Conservation (phyloP, 2,329 filamentous ascomycete species). For the Cucurbitaria berberidis region DNA sequence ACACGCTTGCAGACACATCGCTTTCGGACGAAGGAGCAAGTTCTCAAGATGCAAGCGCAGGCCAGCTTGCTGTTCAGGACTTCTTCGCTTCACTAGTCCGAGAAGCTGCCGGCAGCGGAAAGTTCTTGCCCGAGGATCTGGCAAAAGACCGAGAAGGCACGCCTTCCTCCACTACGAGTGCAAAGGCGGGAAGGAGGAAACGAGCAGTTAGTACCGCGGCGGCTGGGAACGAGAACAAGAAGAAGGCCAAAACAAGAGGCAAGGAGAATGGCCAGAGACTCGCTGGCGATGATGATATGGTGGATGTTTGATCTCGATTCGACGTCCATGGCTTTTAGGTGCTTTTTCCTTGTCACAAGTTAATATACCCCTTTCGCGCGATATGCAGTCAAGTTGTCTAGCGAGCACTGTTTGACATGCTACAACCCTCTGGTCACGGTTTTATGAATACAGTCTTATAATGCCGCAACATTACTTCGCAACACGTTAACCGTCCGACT, state of each 20-base stretch:
- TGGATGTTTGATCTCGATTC: background rate
- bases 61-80: conserved; percentile 41
- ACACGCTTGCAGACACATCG: conserved; percentile 31
- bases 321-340: no score
- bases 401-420: no score
- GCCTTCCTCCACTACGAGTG: conserved; percentile 32
- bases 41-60: conserved; percentile 35
- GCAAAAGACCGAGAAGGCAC: conserved; percentile 21
- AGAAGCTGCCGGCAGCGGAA: conserved; percentile 44
- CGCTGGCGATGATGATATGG: conserved; percentile 18
- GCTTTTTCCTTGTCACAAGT: no score
- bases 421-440: no score
- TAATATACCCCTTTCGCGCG: no score
- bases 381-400: no score
- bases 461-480: no score
- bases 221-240: conserved; percentile 24
- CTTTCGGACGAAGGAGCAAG: conserved; percentile 28
- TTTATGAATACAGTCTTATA: no score
- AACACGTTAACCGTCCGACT: no score
- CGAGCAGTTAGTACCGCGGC: conserved; percentile 35
- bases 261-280: conserved; percentile 23
- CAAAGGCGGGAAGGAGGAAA: conserved; percentile 26
- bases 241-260: conserved; percentile 31
- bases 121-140: conserved; percentile 33
- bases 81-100: conserved; percentile 38